Conservation (phyloP, 139 green algal species). For the Chlorella vulgaris region DNA sequence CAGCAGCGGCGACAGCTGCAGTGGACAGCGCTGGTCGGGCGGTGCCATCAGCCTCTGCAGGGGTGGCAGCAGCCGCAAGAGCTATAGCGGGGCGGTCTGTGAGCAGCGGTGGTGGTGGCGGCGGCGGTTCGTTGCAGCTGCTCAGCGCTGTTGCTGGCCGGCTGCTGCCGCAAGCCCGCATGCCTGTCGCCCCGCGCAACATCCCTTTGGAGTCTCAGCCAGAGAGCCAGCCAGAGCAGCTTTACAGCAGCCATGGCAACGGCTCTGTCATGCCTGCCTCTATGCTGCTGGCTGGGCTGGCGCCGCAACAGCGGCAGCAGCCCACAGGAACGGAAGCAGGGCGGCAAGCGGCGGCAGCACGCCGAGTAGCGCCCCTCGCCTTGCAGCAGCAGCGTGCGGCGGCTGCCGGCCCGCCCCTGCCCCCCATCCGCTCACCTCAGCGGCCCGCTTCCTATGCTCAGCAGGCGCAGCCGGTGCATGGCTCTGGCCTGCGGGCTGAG, state of each 20-base stretch:
- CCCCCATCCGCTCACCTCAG: too few species aligned
- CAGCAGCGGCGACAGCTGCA: neutral
- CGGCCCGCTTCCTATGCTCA: too few species aligned
- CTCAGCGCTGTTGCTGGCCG: neutral
- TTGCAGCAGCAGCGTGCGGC: too few species aligned
- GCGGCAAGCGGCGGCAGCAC: neutral
- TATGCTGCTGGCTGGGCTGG: conserved; percentile 18
- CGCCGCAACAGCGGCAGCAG: too few species aligned
- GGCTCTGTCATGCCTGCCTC: neutral
- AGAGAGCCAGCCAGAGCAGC: conserved; percentile 7
- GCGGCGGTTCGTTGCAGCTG: neutral
- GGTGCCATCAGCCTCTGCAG: neutral
- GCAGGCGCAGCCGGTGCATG: neutral
- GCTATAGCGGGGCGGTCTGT: neutral
- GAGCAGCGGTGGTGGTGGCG: neutral
- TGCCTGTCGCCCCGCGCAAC: conserved; percentile 12
- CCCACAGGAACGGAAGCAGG: too few species aligned
- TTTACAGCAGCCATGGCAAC: neutral
- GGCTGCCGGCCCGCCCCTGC: too few species aligned
- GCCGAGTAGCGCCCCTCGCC: neutral
- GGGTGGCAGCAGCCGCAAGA: neutral
- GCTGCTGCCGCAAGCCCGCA: neutral
- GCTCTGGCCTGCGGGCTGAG: neutral
- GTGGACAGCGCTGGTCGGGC: too few species aligned
- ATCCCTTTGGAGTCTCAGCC: conserved; percentile 28